Conservation (phyloP, 2,329 filamentous ascomycete species). For the Aspergillus neotritici region DNA sequence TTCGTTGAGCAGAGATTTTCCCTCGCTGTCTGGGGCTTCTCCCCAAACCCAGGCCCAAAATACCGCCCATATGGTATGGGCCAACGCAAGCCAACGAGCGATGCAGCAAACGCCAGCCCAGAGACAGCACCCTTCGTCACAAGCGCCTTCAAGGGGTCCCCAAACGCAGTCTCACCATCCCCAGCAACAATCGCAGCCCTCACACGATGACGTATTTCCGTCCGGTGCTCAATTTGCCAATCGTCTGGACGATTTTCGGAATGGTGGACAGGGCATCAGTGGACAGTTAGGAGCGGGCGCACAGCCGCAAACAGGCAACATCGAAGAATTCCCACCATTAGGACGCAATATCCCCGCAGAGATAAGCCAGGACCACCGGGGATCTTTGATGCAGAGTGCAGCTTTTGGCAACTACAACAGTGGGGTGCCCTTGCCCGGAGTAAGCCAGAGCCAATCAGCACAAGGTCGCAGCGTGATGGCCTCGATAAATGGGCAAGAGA, state of each 20-base stretch:
- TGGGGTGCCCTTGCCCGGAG: conserved; percentile 39
- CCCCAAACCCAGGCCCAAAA: conserved; percentile 50
- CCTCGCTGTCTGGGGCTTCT: conserved; percentile 53
- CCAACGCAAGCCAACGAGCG: conserved; percentile 51
- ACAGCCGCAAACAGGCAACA: conserved; percentile 52
- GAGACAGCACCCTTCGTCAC: conserved; percentile 44
- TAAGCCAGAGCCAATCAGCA: conserved; percentile 36
- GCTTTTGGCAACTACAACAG: conserved; percentile 39
- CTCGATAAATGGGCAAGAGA: conserved; percentile 36
- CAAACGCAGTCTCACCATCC: conserved; percentile 38
- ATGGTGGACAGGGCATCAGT: conserved; percentile 51
- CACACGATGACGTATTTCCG: conserved; percentile 45
- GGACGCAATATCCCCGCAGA: conserved; percentile 49
- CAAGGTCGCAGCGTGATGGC: conserved; percentile 29
- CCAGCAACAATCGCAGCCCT: conserved; percentile 41
- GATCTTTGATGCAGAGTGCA: conserved; percentile 47
- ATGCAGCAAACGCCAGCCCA: conserved; percentile 51
- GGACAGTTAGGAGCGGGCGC: conserved; percentile 46
- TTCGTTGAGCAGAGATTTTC: conserved; percentile 51
- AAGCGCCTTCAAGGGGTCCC: conserved; percentile 37
- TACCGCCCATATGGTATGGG: conserved; percentile 51
- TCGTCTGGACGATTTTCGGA: conserved; percentile 52
- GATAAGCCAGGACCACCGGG: conserved; percentile 46
- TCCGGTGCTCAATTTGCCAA: conserved; percentile 47
- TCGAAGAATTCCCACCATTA: conserved; percentile 58